Evolutionary conservation across 768 basidiomycete genomes (phyloP).

Genomic region (Lactifluus echinatus): DNA sequence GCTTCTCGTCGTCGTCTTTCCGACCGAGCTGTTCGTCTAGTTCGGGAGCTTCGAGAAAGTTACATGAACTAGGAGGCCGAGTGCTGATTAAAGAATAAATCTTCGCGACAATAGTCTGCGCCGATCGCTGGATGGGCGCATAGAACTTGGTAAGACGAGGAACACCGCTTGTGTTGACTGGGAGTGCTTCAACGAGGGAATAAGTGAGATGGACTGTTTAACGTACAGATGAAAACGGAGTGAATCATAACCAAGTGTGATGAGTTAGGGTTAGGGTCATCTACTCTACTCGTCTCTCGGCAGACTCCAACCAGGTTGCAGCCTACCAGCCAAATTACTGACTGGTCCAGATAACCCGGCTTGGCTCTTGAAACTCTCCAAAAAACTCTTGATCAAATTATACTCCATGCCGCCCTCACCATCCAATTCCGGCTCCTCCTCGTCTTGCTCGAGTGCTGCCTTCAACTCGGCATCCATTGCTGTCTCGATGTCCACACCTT

Average conservation of each 20-base stretch:
- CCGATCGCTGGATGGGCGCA: conserved; percentile 61
- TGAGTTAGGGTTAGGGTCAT: conserved; percentile 14
- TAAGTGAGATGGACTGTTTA: neutral
- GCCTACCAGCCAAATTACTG: conserved; percentile 75
- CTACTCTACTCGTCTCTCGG: conserved; percentile 49
- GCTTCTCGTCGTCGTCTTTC: conserved; percentile 43
- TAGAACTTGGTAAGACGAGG: conserved; percentile 85
- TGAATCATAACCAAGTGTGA: no score
- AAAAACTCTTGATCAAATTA: conserved; percentile 89
- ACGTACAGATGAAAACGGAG: conserved; percentile 21
- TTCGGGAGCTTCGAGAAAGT: conserved; percentile 92
- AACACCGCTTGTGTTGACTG: conserved; percentile 91
- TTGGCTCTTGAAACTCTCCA: conserved; percentile 94
- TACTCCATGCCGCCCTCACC: conserved; percentile 60
- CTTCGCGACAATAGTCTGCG: conserved; percentile 68
- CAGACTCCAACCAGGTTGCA: conserved; percentile 66
- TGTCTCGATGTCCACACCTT: conserved; percentile 64
- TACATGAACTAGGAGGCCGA: conserved; percentile 79
- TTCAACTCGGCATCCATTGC: conserved; percentile 87
- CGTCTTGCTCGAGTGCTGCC: conserved; percentile 47
- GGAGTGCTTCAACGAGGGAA: neutral
- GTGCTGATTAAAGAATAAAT: conserved; percentile 84
- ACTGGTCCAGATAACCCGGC: conserved; percentile 87
- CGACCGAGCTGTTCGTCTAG: conserved; percentile 64
- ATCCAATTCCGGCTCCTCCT: conserved; percentile 44